Base-by-base conservation (phyloP, 129 eudicot species). In the Ambrosia artemisiifolia region DNA sequence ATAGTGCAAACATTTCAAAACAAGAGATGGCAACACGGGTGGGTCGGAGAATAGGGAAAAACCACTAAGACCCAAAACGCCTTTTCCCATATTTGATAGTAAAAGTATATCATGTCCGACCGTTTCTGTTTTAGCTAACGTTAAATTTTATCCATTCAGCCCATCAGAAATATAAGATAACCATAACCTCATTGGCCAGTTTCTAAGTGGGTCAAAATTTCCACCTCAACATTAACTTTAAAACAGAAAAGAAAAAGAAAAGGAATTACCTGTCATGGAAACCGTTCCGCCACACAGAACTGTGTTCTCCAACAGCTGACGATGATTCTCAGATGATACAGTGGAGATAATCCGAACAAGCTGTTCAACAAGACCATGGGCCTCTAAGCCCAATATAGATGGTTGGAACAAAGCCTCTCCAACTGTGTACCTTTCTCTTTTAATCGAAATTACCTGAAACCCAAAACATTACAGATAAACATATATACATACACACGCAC, bases 401-500 rank as follows among this genome's bases (percentile, higher is more conserved):
- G 99, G 99, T 74, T 91, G 94, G 63, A 95, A 95, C 63, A 95
- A 80, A 40, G 99, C 97, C 81, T 95, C 99, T 17, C 99, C 99
- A 59, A 90, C 97, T 5, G 91, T 86, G 60, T 74, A 91, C 78
- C 87, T 83, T 70, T 95, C 99, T 73, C 77, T 83, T 76, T 95
- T 96, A 32, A 95, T 82, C 1, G 76, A 83, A 35, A 35, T 35
- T 35, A 35, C 40, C 40, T 35, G 40, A 35, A 35, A 35, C 40
- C 40, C 40, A 35, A 35, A 35, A 35, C 3, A 35, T 35, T 35
- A 35, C 40, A 4, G 6, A 5, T 3, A 3, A 35, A 35, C 40
- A 35, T 35, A 35, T 35, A 35, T 35, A 35, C 6, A 5, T 5
- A 35, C 6, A 5, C 40, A 5, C 40, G 38, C 46, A 14, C 40